Conservation (phyloP, 2,329 filamentous ascomycete species). For the Colletotrichum melonis region DNA sequence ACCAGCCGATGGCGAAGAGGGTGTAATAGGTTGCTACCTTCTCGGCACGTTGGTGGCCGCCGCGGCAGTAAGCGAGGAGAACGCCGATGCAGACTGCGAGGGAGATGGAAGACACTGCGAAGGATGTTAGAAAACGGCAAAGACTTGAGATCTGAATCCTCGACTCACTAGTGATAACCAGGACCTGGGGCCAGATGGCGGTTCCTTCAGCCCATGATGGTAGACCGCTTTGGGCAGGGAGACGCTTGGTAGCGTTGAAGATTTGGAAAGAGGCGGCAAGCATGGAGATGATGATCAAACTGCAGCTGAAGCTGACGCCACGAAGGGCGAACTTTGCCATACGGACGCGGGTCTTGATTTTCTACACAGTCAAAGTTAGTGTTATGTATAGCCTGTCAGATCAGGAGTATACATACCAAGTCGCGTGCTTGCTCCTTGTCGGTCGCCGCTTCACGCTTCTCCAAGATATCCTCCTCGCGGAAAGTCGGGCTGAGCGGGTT, state of each 20-base stretch:
- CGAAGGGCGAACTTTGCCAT: slow-evolving; percentile 96
- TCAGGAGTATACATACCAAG: slow-evolving; percentile 71
- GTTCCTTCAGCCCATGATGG: slow-evolving; percentile 87
- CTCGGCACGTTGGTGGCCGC: slow-evolving; percentile 88
- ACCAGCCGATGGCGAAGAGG: slow-evolving; percentile 91
- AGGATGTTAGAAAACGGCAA: background rate
- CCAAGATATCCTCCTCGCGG: slow-evolving; percentile 84
- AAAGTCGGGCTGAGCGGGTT: slow-evolving; percentile 94
- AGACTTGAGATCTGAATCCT: background rate
- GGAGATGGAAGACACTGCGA: slow-evolving; percentile 78
- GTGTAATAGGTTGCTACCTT: slow-evolving; percentile 97
- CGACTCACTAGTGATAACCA: slow-evolving; percentile 69
- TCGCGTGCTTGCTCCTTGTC: slow-evolving; percentile 91
- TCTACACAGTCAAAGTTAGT: slow-evolving; percentile 64
- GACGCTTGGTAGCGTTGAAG: slow-evolving; percentile 85
- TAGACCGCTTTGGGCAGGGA: slow-evolving; percentile 82
- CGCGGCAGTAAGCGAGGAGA: slow-evolving; percentile 87
- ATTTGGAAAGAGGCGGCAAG: slow-evolving; percentile 88
- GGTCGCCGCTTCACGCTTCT: slow-evolving; percentile 84
- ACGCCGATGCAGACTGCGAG: slow-evolving; percentile 82
- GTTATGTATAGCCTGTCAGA: background rate
- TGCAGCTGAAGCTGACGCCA: slow-evolving; percentile 96
- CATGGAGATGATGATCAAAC: slow-evolving; percentile 92
- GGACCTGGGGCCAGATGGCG: slow-evolving; percentile 88
- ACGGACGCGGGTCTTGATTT: slow-evolving; percentile 90